Evolutionary conservation across 495 filamentous ascomycete genomes (phyloP).

Genomic region (Talaromyces ruber): DNA sequence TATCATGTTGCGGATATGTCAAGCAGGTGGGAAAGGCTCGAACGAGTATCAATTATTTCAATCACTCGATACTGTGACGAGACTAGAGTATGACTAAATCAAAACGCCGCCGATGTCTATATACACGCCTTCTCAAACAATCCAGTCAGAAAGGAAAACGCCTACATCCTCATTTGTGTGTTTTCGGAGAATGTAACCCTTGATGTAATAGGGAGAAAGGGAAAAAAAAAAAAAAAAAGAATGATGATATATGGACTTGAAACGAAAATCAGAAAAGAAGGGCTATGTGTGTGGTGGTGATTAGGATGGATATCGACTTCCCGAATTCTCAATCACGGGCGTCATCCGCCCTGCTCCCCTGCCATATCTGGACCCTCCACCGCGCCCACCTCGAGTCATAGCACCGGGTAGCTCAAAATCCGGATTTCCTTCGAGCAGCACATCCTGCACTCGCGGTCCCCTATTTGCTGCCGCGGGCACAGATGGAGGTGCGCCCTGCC

Average conservation of each 20-base stretch:
- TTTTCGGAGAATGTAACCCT: background rate
- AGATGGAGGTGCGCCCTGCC: conserved; percentile 49
- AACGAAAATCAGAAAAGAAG: background rate
- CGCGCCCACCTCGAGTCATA: conserved; percentile 10
- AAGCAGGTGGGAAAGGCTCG: background rate
- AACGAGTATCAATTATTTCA: background rate
- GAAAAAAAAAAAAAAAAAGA: background rate
- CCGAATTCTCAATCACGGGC: conserved; percentile 7
- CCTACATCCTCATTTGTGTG: background rate
- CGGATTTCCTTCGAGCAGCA: conserved; percentile 60
- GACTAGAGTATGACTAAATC: background rate
- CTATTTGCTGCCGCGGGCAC: conserved; percentile 8
- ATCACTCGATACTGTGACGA: background rate
- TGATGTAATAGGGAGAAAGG: background rate
- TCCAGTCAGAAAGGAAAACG: background rate
- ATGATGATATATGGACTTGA: background rate
- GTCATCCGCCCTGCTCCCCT: conserved; percentile 18
- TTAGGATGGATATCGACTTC: background rate
- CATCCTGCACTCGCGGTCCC: conserved; percentile 39
- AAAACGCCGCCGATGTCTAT: background rate
- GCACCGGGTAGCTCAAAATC: conserved; percentile 55
- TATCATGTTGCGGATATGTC: background rate
- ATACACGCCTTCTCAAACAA: background rate
- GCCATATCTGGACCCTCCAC: conserved; percentile 8
- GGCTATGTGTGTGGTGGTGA: background rate